These are phyloP conservation scores for Phytophthora uliginosa DNA, from an alignment of 352 stramenopile genomes.

Conservation along the genomic window DNA sequence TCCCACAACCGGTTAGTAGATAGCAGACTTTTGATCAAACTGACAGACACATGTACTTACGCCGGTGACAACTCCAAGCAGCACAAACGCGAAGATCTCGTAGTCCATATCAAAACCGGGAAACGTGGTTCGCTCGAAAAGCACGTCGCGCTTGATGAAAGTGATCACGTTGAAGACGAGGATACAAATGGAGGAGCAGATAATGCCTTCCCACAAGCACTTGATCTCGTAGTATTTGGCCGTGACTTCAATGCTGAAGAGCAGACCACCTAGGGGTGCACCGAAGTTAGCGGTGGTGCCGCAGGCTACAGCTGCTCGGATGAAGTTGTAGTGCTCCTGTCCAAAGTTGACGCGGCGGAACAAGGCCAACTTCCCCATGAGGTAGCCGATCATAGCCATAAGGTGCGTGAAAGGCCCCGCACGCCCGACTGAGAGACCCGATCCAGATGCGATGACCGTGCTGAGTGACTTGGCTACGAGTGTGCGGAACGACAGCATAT, in stretches of 20 bases:
- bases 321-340: constrained; percentile 79
- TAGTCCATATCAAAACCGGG: constrained; percentile 86
- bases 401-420: constrained; percentile 85
- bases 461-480: constrained; percentile 80
- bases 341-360: constrained; percentile 84
- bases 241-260: constrained; percentile 91
- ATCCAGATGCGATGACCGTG: constrained; percentile 76
- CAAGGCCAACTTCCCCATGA: constrained; percentile 67
- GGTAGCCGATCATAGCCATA: constrained; percentile 77
- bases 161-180: constrained; percentile 86
- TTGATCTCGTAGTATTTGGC: constrained; percentile 91
- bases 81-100: constrained; percentile 81
- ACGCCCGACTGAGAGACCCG: constrained; percentile 74
- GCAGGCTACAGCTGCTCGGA: constrained; percentile 80
- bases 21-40: not conserved
- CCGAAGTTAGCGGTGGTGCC: constrained; percentile 88
- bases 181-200: constrained; percentile 85
- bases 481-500: constrained; percentile 77
- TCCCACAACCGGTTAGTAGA: not conserved
- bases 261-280: constrained; percentile 76
- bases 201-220: constrained; percentile 88
- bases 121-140: constrained; percentile 88
- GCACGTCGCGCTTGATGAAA: constrained; percentile 80
- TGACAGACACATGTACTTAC: constrained; percentile 41
- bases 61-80: constrained; percentile 79